Base-by-base conservation (phyloP, 2,329 filamentous ascomycete genomes). In the Calonectria honghensis region DNA sequence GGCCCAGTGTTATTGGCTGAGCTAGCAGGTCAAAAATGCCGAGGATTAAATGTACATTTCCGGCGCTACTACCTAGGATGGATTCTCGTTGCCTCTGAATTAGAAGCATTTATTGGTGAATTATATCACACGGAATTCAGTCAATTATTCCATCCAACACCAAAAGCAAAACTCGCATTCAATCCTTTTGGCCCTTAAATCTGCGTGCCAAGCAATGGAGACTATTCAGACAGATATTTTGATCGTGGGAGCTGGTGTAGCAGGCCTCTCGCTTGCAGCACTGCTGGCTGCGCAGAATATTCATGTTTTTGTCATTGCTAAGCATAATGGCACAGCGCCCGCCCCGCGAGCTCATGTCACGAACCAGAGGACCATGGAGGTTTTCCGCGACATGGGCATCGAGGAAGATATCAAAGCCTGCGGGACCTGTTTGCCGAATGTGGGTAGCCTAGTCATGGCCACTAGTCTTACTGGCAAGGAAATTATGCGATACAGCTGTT, bases 351-450 rank as follows among this genome's bases (percentile, higher is more conserved):
- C 57, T 7, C 57, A 61, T 20, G 57, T 61, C 9, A 61, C 57
- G 27, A 61, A 61, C 35, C 57, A 61, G n/a, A 41, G 57, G n/a
- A 61, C 57, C n/a, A 61, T 61, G 57, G 57, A 61, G 24, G 35
- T 61, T 16, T 61, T 61, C 41, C 57, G 57, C 6, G 57, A 61
- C 20, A 61, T 61, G 35, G 57, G 57, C 14, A 61, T 61, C 13
- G 57, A 61, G 24, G 35, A 61, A 7, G n/a, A 39, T 10, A 24
- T 61, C 32, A 41, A 61, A 27, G 57, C 32, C 4, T 41, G 57
- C 11, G 57, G 57, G 24, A 61, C 57, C 4, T 61, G n/a, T 24
- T 16, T 61, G 13, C 20, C 35, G 4, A 24, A 61, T 11, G 13
- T 27, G 7, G 57, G 57, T 13, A 61, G 57, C 35, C 57, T 61